These are phyloP conservation scores for Candolleomyces aberdarensis DNA, from an alignment of 768 basidiomycete genomes.

Conservation along the genomic window DNA sequence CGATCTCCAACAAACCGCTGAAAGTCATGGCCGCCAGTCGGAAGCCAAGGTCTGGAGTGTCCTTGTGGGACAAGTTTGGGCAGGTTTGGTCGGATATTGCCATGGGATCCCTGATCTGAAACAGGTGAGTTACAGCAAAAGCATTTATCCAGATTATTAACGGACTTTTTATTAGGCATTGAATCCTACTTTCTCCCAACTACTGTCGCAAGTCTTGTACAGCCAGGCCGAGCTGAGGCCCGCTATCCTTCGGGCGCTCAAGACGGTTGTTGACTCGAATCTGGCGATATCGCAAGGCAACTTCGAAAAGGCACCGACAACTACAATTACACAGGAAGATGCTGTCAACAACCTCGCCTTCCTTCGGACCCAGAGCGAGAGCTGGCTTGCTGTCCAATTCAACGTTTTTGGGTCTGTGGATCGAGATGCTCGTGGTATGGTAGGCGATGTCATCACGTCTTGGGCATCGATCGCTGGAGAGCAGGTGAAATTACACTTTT, in stretches of 20 bases:
- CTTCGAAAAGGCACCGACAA: constrained; percentile 25
- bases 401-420: constrained; percentile 90
- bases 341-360: constrained; percentile 68
- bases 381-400: constrained; percentile 93
- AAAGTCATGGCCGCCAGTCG: constrained; percentile 64
- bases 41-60: constrained; percentile 97
- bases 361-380: constrained; percentile 77
- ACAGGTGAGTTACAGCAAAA: constrained; percentile 40
- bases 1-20: constrained; percentile 77
- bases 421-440: constrained; percentile 69
- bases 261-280: constrained; percentile 79
- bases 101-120: constrained; percentile 73
- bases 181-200: constrained; percentile 72
- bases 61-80: constrained; percentile 91
- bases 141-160: too few relatives aligned
- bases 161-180: constrained; percentile 50
- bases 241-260: constrained; percentile 78
- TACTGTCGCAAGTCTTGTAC: constrained; percentile 94
- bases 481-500: constrained; percentile 38
- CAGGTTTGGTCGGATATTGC: constrained; percentile 88
- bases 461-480: constrained; percentile 83
- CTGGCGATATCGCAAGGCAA: constrained; percentile 34
- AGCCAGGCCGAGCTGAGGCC: constrained; percentile 81
- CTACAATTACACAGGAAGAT: constrained; percentile 51
- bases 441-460: constrained; percentile 85